phyloP scores from a whole-genome alignment of 768 basidiomycete species.

The Rhizopogon roseolus region DNA sequence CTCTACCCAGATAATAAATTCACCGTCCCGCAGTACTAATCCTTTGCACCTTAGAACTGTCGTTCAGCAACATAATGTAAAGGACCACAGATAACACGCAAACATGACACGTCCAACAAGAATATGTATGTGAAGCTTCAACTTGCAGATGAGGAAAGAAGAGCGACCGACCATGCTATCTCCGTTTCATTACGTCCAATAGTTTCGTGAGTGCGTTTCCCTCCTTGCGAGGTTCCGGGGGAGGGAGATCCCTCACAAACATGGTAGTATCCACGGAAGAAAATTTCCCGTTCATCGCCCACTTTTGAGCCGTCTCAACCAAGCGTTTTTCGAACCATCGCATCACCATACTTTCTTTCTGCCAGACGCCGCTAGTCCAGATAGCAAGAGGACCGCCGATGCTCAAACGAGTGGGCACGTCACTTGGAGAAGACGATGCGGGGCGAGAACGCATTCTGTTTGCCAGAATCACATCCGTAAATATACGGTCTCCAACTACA shows the following conservation, averaged over 20 bases:
- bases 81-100: neutral
- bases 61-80: no score
- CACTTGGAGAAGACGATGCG: slow-evolving; percentile 7
- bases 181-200: neutral
- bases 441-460: slow-evolving; percentile 53
- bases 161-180: neutral
- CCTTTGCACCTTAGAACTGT: no score
- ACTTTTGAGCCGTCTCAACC: slow-evolving; percentile 41
- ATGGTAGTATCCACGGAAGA: neutral
- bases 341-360: slow-evolving; percentile 56
- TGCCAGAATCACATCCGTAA: slow-evolving; percentile 88
- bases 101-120: neutral
- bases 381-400: slow-evolving; percentile 52
- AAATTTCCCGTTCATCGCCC: slow-evolving; percentile 13
- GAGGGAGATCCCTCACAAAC: neutral
- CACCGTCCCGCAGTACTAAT: no score
- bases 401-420: neutral
- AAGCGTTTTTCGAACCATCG: slow-evolving; percentile 54
- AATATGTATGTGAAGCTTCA: neutral
- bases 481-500: slow-evolving; percentile 86
- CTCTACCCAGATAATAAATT: no score
- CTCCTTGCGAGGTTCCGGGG: neutral
- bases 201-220: neutral
- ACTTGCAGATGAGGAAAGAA: neutral
- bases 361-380: slow-evolving; percentile 71